phyloP scores from a whole-genome alignment of 441 rosid genomes.

The Mallotus japonicus region DNA sequence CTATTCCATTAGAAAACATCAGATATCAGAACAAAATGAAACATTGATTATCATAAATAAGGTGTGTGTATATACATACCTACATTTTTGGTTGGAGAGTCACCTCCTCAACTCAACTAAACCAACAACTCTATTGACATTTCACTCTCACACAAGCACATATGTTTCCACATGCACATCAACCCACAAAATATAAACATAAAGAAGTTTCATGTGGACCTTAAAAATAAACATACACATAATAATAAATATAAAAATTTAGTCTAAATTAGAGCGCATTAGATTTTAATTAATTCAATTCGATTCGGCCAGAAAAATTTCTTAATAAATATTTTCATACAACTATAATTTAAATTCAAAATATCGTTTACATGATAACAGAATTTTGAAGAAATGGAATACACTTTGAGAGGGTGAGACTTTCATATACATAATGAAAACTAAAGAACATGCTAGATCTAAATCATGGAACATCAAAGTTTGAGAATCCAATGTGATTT shows the following conservation, averaged over 20 bases:
- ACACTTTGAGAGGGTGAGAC: too few relatives aligned
- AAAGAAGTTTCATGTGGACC: conserved; percentile 6
- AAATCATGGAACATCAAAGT: conserved; percentile 14
- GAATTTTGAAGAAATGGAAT: neutral
- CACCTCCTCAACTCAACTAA: conserved; percentile 27
- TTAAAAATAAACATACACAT: too few relatives aligned
- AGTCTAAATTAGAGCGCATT: too few relatives aligned
- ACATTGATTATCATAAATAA: conserved; percentile 5
- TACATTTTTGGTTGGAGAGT: conserved; percentile 31
- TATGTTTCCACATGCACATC: neutral
- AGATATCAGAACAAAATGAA: neutral
- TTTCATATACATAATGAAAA: conserved; percentile 3
- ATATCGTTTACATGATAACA: neutral
- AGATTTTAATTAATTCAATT: too few relatives aligned
- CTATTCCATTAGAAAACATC: neutral
- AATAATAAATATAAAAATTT: neutral
- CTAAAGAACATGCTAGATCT: conserved; percentile 15
- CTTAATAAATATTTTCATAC: too few relatives aligned
- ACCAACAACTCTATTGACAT: conserved; percentile 23
- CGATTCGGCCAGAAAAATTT: too few relatives aligned
- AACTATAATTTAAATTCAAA: too few relatives aligned
- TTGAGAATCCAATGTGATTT: conserved; percentile 41
- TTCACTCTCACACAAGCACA: conserved; percentile 3
- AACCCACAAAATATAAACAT: neutral
- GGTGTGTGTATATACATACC: neutral